Evolutionary conservation across 306 rosid genomes (phyloP).

Genomic region (Urtica urens): DNA sequence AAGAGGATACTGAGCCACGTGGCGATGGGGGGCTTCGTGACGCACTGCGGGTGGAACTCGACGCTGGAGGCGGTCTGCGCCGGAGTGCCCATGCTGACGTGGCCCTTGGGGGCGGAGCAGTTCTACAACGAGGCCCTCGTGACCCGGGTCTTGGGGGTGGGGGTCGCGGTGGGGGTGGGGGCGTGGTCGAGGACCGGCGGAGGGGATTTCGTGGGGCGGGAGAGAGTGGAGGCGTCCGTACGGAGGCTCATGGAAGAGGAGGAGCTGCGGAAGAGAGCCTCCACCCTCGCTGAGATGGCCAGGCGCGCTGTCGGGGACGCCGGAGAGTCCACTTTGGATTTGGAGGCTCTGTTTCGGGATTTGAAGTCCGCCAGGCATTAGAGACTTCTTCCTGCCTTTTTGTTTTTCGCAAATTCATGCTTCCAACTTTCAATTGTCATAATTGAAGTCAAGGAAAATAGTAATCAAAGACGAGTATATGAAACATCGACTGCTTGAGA

Average conservation of each 20-base stretch:
- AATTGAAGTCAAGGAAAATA: no score
- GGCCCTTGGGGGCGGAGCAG: constrained; percentile 27
- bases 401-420: no score
- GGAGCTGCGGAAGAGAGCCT: constrained; percentile 16
- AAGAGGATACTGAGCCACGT: constrained; percentile 20
- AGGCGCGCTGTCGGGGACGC: constrained; percentile 11
- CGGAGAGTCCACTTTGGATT: constrained; percentile 13
- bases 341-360: constrained; percentile 10
- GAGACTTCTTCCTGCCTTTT: no score
- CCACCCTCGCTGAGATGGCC: constrained; percentile 6
- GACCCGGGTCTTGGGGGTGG: constrained; percentile 19
- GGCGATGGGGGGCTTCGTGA: constrained; percentile 28
- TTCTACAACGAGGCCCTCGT: constrained; percentile 30
- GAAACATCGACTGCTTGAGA: no score
- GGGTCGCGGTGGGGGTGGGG: constrained; percentile 9
- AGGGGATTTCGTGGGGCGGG: constrained; percentile 7
- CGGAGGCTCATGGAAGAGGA: constrained; percentile 7
- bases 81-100: constrained; percentile 28
- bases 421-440: no score
- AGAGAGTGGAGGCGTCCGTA: constrained; percentile 6
- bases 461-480: no score
- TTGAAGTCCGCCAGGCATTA: not conserved
- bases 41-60: constrained; percentile 39
- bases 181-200: not conserved
- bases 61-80: constrained; percentile 19